Percentiles rank a stretch among this genome's conserved stretches.
Conservation (phyloP, 2,329 filamentous ascomycete species). For the Lachnellula suecica region DNA sequence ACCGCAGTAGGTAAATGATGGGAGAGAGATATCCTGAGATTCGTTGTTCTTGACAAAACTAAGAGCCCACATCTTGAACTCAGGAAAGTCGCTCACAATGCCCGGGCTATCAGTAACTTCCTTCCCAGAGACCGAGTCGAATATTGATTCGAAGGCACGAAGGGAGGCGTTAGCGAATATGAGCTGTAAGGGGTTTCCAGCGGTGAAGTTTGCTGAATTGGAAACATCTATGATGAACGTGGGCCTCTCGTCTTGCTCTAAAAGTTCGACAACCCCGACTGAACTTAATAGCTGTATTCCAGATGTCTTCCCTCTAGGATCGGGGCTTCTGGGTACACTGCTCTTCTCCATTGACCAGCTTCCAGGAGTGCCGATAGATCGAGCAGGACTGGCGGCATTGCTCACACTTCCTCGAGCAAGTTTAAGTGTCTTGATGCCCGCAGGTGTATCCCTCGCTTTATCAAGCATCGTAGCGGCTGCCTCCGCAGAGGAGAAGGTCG, state of each 20-base stretch:
- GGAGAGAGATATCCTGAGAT: constrained; percentile 50
- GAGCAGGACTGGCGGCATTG: constrained; percentile 44
- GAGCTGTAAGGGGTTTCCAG: constrained; percentile 54
- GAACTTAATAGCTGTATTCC: constrained; percentile 58
- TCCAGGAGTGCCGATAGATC: constrained; percentile 50
- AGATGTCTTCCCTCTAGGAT: constrained; percentile 45
- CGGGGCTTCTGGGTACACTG: constrained; percentile 51
- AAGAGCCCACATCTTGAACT: constrained; percentile 71
- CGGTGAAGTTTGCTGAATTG: constrained; percentile 53
- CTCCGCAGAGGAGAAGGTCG: constrained; percentile 23
- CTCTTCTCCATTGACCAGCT: constrained; percentile 53
- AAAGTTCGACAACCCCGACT: constrained; percentile 67
- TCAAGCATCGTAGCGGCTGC: constrained; percentile 23
- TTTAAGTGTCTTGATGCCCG: constrained; percentile 51
- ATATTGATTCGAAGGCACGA: constrained; percentile 40
- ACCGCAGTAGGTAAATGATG: constrained; percentile 60
- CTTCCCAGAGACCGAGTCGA: constrained; percentile 29
- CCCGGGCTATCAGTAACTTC: constrained; percentile 30
- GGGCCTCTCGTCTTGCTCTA: constrained; percentile 75
- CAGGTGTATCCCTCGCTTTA: constrained; percentile 21
- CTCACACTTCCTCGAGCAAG: constrained; percentile 53
- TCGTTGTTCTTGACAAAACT: constrained; percentile 53
- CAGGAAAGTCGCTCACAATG: constrained; percentile 49
- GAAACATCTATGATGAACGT: constrained; percentile 73
- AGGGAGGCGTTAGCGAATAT: constrained; percentile 70